These are phyloP conservation scores for Oldenlandia corymbosa DNA, from an alignment of 257 asterid species.

Conservation along the genomic window DNA sequence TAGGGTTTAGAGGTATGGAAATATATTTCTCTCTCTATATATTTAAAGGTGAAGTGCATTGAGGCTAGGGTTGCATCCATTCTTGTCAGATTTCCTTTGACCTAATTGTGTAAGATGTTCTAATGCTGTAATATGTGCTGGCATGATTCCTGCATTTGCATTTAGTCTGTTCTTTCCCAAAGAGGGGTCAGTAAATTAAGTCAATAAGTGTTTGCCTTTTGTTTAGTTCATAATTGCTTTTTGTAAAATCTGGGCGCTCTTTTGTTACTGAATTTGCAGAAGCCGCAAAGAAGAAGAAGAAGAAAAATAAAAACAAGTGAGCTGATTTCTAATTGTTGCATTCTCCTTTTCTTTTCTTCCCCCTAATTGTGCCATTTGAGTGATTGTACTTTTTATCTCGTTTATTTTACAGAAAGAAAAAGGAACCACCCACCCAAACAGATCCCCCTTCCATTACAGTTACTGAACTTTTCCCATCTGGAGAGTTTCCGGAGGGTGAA, in stretches of 20 bases:
- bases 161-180: neutral
- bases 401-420: slow-evolving; percentile 66
- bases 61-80: too few relatives aligned
- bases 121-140: neutral
- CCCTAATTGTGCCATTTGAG: neutral
- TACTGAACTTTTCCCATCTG: slow-evolving; percentile 70
- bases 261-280: slow-evolving; percentile 35
- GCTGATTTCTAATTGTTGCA: slow-evolving; percentile 11
- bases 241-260: too few relatives aligned
- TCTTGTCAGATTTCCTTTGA: too few relatives aligned
- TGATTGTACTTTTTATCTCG: slow-evolving; percentile 5
- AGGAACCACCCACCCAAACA: slow-evolving; percentile 68
- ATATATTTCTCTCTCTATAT: neutral
- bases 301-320: slow-evolving; percentile 91
- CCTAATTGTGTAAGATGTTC: neutral
- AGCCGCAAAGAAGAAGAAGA: slow-evolving; percentile 91
- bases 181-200: neutral
- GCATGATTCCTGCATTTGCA: neutral
- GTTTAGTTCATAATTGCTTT: neutral
- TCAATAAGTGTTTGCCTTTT: neutral
- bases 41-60: too few relatives aligned
- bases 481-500: slow-evolving; percentile 99
- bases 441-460: slow-evolving; percentile 92
- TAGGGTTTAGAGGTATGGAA: neutral
- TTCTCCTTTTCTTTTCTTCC: too few relatives aligned